Conservation (phyloP, 2,329 filamentous ascomycete species). For the Pseudodiploospora longispora region DNA sequence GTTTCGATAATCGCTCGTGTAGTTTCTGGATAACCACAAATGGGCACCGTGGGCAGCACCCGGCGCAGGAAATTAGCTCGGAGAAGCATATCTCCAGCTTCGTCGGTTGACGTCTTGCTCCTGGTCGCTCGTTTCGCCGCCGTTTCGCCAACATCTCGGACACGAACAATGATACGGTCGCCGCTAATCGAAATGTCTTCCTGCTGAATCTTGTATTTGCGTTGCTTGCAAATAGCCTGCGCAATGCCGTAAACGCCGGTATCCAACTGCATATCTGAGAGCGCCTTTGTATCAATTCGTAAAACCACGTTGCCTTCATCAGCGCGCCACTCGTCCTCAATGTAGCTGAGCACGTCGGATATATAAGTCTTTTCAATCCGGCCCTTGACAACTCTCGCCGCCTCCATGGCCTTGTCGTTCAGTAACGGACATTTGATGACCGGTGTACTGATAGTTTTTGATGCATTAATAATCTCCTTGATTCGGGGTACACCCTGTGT, state of each 20-base stretch:
- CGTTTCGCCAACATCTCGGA: conserved; percentile 38
- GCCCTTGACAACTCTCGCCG: conserved; percentile 84
- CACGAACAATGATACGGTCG: conserved; percentile 63
- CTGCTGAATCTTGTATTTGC: conserved; percentile 69
- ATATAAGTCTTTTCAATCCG: conserved; percentile 93
- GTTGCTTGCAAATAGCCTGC: conserved; percentile 67
- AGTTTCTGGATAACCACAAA: conserved; percentile 83
- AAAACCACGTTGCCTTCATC: conserved; percentile 70
- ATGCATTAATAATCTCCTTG: conserved; percentile 99
- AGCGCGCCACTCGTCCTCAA: conserved; percentile 84
- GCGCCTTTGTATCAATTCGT: conserved; percentile 69
- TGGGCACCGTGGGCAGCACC: conserved; percentile 70
- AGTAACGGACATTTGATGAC: conserved; percentile 82
- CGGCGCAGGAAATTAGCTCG: conserved; percentile 82
- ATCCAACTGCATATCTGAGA: conserved; percentile 75
- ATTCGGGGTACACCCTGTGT: conserved; percentile 99
- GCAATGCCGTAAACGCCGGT: conserved; percentile 67
- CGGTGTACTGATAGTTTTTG: conserved; percentile 85
- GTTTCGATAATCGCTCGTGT: conserved; percentile 83
- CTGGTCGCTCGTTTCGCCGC: conserved; percentile 38
- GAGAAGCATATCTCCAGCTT: conserved; percentile 50
- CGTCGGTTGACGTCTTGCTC: conserved; percentile 36
- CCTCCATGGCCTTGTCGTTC: conserved; percentile 65
- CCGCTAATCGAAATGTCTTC: conserved; percentile 54
- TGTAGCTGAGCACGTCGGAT: conserved; percentile 67